Base-by-base conservation (phyloP, 106 monocot genomes). In the Amphibolis antarctica region DNA sequence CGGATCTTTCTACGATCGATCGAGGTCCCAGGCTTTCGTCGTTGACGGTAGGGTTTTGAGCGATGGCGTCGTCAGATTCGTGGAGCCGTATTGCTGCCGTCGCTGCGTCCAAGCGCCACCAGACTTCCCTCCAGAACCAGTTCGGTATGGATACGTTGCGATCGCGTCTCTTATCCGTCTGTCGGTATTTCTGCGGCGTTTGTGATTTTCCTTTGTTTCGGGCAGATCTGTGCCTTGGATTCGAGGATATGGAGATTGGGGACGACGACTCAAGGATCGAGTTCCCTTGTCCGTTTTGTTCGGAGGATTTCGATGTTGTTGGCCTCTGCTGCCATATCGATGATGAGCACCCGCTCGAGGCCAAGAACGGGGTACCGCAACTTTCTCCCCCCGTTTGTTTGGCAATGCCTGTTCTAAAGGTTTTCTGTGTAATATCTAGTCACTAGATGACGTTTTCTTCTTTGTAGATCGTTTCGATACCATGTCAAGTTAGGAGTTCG, bases 281-380 rank as follows among this genome's bases (percentile, higher is more conserved):
- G 66, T 86, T 76, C 56, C 55, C 75, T 25, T 94, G 93, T 79
- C 92, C 87, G 15, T 92, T 87, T 51, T 92, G 92, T 45, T 60
- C 60, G 7, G 92, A 86, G 67, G 92, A 92, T 67, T 86, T 86
- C 17, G 92, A 92, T 36, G 76, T 82, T 14, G 55, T 84, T 9
- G 87, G 82, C 17, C 82, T 92, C 15, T 87, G 92, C 73, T 80
- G 76, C 63, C 92, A 92, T 63, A 84, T 92, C 56, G 87, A 84
- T 42, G 87, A 92, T 1, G 92, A 92, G 67, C 92, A 92, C 59
- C 81, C 92, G 0, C 59, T 76, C 10, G 92, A 92, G 80, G 87
- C 84, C 0, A 87, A 78, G 65, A 92, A 79, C 36, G 84, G 84
- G 84, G 87, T 92, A 80, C 25, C 66, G 65, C 50, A 22, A 22